A percentile compares a stretch with the other conserved stretches of the same genome.
Conservation (phyloP, 805 yeast genomes). For the Priceomyces carsonii region DNA sequence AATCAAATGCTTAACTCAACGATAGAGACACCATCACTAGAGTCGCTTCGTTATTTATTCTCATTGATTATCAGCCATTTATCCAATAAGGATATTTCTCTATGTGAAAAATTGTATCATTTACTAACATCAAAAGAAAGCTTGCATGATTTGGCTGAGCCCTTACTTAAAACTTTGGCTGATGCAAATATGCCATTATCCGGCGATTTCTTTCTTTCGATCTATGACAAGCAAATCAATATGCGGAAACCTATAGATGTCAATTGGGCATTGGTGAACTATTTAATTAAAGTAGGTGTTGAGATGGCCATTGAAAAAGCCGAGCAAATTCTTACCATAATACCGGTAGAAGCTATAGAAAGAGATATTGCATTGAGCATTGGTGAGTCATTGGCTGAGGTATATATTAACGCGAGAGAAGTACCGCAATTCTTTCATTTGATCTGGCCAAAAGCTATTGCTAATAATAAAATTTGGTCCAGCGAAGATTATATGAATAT, state of each 20-base stretch:
- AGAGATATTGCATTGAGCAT: slow-evolving; percentile 11
- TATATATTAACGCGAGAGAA: slow-evolving; percentile 61
- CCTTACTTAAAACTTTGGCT: slow-evolving; percentile 48
- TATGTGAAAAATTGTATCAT: slow-evolving; percentile 52
- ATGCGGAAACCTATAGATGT: slow-evolving; percentile 12
- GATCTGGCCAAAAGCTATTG: slow-evolving; percentile 41
- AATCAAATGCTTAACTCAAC: slow-evolving; percentile 27
- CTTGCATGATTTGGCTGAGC: slow-evolving; percentile 42
- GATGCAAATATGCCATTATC: slow-evolving; percentile 55
- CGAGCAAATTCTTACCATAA: slow-evolving; percentile 26
- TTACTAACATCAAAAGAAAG: slow-evolving; percentile 30
- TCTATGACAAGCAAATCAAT: slow-evolving; percentile 33
- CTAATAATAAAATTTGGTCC: slow-evolving; percentile 21
- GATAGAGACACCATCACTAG: slow-evolving; percentile 7
- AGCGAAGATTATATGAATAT: slow-evolving; percentile 27
- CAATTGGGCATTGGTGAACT: slow-evolving; percentile 48
- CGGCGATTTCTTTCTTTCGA: slow-evolving; percentile 45
- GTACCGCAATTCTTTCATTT: slow-evolving; percentile 45
- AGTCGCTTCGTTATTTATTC: slow-evolving; percentile 21
- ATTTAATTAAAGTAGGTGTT: slow-evolving; percentile 54
- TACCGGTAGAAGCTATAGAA: slow-evolving; percentile 5
- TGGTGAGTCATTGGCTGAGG: slow-evolving; percentile 38
- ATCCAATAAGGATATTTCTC: slow-evolving; percentile 32
- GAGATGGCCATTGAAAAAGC: slow-evolving; percentile 55
- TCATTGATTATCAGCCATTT: slow-evolving; percentile 26